Base-by-base conservation (phyloP, 306 rosid species). In the Dryas octopetala region DNA sequence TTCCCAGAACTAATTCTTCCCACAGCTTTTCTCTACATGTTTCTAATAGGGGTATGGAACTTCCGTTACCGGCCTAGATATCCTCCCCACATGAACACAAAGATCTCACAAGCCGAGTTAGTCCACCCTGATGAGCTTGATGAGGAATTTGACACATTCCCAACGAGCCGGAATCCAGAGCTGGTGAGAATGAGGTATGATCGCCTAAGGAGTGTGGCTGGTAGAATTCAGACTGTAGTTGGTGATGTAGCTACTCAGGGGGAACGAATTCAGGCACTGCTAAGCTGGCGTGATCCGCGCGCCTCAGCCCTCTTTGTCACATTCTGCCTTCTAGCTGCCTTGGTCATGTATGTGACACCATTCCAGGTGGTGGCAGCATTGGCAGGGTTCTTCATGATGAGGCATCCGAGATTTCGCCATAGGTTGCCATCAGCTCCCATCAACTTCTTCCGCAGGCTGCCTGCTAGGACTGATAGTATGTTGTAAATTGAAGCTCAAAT, bases 191-290 rank as follows among this genome's bases (percentile, higher is more conserved):
- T 82, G 91, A 87, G 91, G 77, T 87, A 87, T 60, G 91, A 87
- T 71, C 68, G 91, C 44, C 44, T 84, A 16, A 79, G 91, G 62
- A 82, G 86, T 19, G 74, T 87, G 26, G 91, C 88, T 11, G 85
- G 91, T 23, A 77, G 86, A 79, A 76, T 87, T 51, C 88, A 87
- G 47, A 82, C 88, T 0, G 78, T 84, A 43, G 85, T 84, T 16
- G 91, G 91, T 47, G 91, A 87, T 73, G 53, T 87, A 49, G 91
- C 91, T 4, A 77, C 91, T 1, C 88, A 84, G 26, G 91, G 88
- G 60, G 91, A 87, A 80, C 71, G 91, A 62, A 49, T 79, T 58
- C 88, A 77, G 11, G 79, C 86, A 14, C 57, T 84, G 62, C 38
- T 82, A 45, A 84, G 88, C 60, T 87, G 91, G 86, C 72, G 86